Base-by-base conservation (phyloP, 129 eudicot species). In the Silybum marianum region DNA sequence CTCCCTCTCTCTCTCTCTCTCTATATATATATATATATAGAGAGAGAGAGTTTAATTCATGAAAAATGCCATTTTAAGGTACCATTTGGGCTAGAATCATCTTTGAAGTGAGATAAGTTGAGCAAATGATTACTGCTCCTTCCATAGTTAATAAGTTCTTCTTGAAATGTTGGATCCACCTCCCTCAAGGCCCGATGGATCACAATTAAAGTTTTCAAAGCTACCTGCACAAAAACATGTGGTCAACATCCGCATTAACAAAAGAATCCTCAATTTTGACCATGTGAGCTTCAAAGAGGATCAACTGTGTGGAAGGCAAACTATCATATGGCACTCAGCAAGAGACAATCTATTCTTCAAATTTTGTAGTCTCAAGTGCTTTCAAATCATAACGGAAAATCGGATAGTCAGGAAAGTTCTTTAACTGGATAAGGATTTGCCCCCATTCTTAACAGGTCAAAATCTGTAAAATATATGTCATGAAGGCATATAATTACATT, bases 181-280 rank as follows among this genome's bases (percentile, higher is more conserved):
- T 93, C 98, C 80, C 97, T 87, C 80, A 93, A 85, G 69, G 95
- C 95, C 62, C 97, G 93, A 66, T 93, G 98, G 74, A 93, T 90
- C 11, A 93, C 90, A 23, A 93, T 87, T 69, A 93, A 84, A 19
- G 98, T 88, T 87, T 93, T 93, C 83, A 93, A 81, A 46, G 98
- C 98, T 82, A 93, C 98, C 98, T 93, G 67, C 62, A 80, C 5
- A 62, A 23, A 63, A 69, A 74, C 12, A 76, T 60, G 8, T 65
- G 65, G 36, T 36, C 32, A 38, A 77, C 38, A 28, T 75, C 42
- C 25, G 42, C 25, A 74, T 24, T 4, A 44, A 6, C 19, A 48
- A 60, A 74, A n/a, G 14, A 24, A 48, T 48, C 24, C n/a, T 10
- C 78, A 69, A 32, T 60, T 26, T 9, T 40, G 44, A 72, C 73